Evolutionary conservation across 2,329 filamentous ascomycete genomes (phyloP).

Genomic region (Aspergillus alliaceus): DNA sequence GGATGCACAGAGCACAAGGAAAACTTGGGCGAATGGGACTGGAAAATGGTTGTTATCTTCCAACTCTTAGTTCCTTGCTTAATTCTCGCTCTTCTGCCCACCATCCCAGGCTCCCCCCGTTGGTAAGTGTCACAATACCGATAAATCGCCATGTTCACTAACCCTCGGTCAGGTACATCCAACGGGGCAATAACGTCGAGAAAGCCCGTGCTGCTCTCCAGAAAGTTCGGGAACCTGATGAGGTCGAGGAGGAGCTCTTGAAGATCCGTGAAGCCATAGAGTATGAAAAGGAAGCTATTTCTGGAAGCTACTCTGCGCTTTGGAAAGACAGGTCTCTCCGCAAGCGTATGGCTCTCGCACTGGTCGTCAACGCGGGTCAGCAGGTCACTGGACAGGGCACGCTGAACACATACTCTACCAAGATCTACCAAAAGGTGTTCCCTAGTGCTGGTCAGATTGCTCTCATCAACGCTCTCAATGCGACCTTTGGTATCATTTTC

Average conservation of each 20-base stretch:
- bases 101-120: conserved; percentile 67
- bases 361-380: conserved; percentile 69
- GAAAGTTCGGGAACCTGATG: conserved; percentile 64
- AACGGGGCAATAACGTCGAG: conserved; percentile 60
- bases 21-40: conserved; percentile 68
- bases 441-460: conserved; percentile 59
- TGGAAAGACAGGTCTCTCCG: conserved; percentile 70
- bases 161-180: conserved; percentile 43
- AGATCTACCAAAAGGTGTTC: conserved; percentile 72
- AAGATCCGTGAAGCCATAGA: conserved; percentile 67
- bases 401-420: conserved; percentile 71
- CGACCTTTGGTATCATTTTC: conserved; percentile 71
- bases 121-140: conserved; percentile 50
- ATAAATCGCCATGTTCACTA: neutral
- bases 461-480: conserved; percentile 73
- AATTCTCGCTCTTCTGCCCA: conserved; percentile 63
- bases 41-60: conserved; percentile 72
- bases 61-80: conserved; percentile 66
- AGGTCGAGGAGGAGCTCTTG: conserved; percentile 66
- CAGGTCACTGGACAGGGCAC: conserved; percentile 73
- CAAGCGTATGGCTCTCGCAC: conserved; percentile 64
- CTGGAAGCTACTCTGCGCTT: conserved; percentile 61
- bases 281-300: conserved; percentile 70
- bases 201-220: conserved; percentile 59
- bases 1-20: conserved; percentile 57